phyloP scores from a whole-genome alignment of 331 rosid genomes.

The Pyracantha coccinea region DNA sequence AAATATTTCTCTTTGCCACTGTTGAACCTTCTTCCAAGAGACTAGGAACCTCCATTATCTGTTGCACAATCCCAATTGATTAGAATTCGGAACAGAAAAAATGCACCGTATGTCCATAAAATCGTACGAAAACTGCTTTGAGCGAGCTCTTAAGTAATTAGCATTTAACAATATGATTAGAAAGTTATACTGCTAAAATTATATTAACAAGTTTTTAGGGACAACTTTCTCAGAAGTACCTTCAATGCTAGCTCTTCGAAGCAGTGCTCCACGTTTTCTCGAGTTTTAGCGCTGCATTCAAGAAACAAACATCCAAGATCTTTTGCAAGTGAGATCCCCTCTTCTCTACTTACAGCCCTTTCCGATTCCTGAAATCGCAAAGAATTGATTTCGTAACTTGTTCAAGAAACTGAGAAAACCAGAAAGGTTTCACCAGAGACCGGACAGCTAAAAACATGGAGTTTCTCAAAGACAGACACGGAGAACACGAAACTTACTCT shows the following conservation, averaged over 20 bases:
- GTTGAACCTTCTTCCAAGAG: slow-evolving; percentile 87
- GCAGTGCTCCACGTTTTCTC: slow-evolving; percentile 92
- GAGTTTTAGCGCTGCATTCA: slow-evolving; percentile 93
- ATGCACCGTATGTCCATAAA: not conserved
- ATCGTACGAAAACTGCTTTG: not conserved
- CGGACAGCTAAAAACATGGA: not conserved
- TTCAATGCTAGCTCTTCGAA: slow-evolving; percentile 91
- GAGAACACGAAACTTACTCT: slow-evolving; percentile 48
- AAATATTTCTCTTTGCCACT: slow-evolving; percentile 59
- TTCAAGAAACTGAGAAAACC: not conserved
- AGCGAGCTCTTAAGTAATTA: not conserved
- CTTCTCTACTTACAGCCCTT: slow-evolving; percentile 84
- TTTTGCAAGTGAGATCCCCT: slow-evolving; percentile 80
- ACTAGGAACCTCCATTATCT: slow-evolving; percentile 95
- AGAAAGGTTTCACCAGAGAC: not conserved
- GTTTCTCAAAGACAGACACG: not conserved
- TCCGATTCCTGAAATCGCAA: slow-evolving; percentile 63
- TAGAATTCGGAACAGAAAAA: slow-evolving; percentile 1
- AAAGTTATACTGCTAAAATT: not conserved
- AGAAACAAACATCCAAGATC: slow-evolving; percentile 75
- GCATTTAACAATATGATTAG: not conserved
- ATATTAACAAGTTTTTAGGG: not conserved
- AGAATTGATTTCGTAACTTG: not conserved
- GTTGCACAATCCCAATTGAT: slow-evolving; percentile 1
- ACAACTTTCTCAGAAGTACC: slow-evolving; percentile 36